Conservation (phyloP, 2,329 filamentous ascomycete genomes). For the Elsinoe australis region DNA sequence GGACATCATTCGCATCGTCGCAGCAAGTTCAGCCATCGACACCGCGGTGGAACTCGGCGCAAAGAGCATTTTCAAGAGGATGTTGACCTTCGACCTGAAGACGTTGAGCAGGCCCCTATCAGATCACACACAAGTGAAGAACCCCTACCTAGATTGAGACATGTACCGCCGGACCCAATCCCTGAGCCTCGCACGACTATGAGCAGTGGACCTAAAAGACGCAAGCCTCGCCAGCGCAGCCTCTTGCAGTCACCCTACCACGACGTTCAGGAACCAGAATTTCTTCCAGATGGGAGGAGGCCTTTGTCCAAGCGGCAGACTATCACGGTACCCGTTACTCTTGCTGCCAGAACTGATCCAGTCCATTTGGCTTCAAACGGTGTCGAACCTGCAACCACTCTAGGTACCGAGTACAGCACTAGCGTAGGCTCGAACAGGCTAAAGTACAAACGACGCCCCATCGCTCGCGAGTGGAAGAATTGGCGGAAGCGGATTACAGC, state of each 20-base stretch:
- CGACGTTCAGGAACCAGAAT: slow-evolving; percentile 1
- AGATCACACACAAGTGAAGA: background rate
- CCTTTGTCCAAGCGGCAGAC: background rate
- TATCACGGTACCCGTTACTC: background rate
- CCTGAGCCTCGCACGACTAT: background rate
- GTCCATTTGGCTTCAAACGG: too few relatives aligned
- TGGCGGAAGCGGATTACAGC: slow-evolving; percentile 62
- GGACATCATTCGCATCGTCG: background rate
- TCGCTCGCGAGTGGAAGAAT: slow-evolving; percentile 65
- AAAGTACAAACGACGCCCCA: slow-evolving; percentile 47
- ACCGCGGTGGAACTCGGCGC: background rate
- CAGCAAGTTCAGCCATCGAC: background rate
- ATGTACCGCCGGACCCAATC: slow-evolving; percentile 8
- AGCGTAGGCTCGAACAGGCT: background rate
- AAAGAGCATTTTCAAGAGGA: background rate
- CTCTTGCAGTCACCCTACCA: background rate
- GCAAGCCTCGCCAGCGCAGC: slow-evolving; percentile 10
- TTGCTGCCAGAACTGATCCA: too few relatives aligned
- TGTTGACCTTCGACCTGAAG: slow-evolving; percentile 6
- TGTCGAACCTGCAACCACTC: too few relatives aligned
- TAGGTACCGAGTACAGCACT: background rate
- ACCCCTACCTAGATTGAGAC: background rate
- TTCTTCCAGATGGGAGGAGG: background rate
- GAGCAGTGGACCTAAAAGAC: slow-evolving; percentile 13
- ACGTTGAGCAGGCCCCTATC: slow-evolving; percentile 5